Evolutionary conservation across 2,329 filamentous ascomycete species (phyloP), one percentile per base, ranked within the genome.

Genomic region (Fusarium concolor): DNA sequence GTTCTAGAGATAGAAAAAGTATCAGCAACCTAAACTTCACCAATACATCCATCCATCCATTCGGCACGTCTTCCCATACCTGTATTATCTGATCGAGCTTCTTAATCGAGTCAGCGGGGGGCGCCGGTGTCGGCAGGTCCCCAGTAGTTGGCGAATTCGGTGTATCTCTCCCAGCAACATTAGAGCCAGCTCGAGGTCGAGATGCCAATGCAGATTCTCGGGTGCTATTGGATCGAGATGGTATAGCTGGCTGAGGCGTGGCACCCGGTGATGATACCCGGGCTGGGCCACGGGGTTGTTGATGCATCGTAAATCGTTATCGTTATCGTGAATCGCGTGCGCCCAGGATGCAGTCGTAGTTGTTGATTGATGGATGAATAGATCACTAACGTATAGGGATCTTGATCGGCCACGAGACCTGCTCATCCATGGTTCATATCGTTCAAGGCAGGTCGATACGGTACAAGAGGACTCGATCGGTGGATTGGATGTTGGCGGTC

Each of bases 11-110:
- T 24, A 31, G 42, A 49, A 50, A n/a, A 31, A 42, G 18, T 47
- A 60, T 72, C 45, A 74, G 70, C 51, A 46, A 33, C 26, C 26
- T 2, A 28, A 18, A 12, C 33, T 42, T 15, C 31, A 8, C 18
- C 26, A 33, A 24, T n/a, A n/a, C 12, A 45, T 14, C 38, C 6
- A 12, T 6, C 28, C 22, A 24, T 24, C 22, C 22, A 24, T n/a
- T n/a, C 10, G 15, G 22, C 14, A 35, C 14, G 29, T 18, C 44
- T 20, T 31, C 28, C 68, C 74, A 45, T 73, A 96, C 94, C 87
- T 96, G 93, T 74, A 97, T 90, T 75, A 98, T 96, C 81, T 97
- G 94, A 78, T 96, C 96, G 71, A 97, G 85, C 82, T 96, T 96
- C 80, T 86, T 88, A 77, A 91, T 81, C 7, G 89, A 88, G 70